Evolutionary conservation across 768 basidiomycete genomes (phyloP), one percentile per base, ranked within the genome.

Genomic region (Paxillus involutus): DNA sequence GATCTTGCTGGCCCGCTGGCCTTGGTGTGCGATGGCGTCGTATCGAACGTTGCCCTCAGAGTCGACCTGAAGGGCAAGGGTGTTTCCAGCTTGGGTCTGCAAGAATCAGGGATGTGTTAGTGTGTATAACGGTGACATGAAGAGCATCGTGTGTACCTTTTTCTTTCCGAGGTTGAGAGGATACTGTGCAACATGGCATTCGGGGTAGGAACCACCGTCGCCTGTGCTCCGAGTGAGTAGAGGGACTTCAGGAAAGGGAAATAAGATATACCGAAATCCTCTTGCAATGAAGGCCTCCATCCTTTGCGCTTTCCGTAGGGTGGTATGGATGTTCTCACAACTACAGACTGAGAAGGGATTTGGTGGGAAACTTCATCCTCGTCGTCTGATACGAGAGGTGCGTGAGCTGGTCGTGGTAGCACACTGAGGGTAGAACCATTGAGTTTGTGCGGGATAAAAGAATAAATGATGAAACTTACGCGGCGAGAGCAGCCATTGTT

Each of bases 101-200:
- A 42, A 42, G 21, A 43, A 51, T 12, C 6, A 7, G 19, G 30
- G 36, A 57, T n/a, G 33, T 43, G 21, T 61, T 17, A 48, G 36
- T 39, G 17, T 33, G 35, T 36, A 24, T 26, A 55, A 29, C 16
- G 35, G 33, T 32, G 29, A 32, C 29, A 2, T 10, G 0, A 29
- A 24, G 7, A 10, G 46, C 10, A 44, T 29, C 3, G 4, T 7
- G 66, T 84, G 58, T 49, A 88, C 94, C 84, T 95, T 95, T 82
- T 97, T 97, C 74, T 84, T 83, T 52, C 96, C 96, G 81, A 99
- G 86, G 52, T 93, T 92, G 57, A 98, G 71, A 11, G 96, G 96
- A 75, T 97, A 99, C 70, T 99, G 96, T 6, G 97, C 97, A 49
- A 96, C 76, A 80, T 95, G 94, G 71, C 95, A 98, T 76, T 99